These are phyloP conservation scores for Podila clonocystis DNA, from an alignment of 192 early-diverging fungal species.

Conservation along the genomic window DNA sequence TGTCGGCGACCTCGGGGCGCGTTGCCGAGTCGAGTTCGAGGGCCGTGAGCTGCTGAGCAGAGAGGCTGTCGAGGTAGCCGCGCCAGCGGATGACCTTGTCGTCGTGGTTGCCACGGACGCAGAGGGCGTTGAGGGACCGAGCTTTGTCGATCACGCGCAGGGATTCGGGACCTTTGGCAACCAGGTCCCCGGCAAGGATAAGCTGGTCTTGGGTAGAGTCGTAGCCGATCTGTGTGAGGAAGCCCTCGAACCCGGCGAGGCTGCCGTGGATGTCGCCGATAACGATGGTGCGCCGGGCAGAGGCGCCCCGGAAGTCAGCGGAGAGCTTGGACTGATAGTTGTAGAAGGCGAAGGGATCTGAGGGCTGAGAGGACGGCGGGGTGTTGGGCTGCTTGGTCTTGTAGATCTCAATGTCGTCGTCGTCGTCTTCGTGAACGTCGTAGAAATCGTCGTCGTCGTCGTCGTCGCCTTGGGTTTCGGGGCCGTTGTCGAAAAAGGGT, in stretches of 20 bases:
- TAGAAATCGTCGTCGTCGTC: neutral
- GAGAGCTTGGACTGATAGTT: slow-evolving; percentile 5
- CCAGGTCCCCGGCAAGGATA: slow-evolving; percentile 74
- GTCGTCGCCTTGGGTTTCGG: neutral
- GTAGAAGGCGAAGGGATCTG: slow-evolving; percentile 28
- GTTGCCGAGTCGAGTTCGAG: neutral
- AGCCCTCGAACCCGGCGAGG: slow-evolving; percentile 58
- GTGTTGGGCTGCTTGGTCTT: slow-evolving; percentile 21
- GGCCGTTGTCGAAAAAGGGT: neutral
- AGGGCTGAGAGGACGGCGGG: slow-evolving; percentile 17
- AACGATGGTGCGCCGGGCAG: slow-evolving; percentile 52
- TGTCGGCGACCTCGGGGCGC: neutral
- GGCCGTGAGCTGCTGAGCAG: neutral
- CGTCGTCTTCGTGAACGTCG: neutral
- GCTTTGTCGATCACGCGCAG: slow-evolving; percentile 65
- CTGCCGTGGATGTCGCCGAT: slow-evolving; percentile 80
- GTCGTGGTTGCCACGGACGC: slow-evolving; percentile 82
- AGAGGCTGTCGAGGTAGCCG: slow-evolving; percentile 55
- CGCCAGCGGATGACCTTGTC: slow-evolving; percentile 71
- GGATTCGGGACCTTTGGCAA: slow-evolving; percentile 71
- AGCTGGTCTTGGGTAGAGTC: slow-evolving; percentile 57
- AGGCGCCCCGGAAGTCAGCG: neutral
- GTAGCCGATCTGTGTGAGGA: slow-evolving; percentile 58
- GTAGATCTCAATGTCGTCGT: slow-evolving; percentile 5
- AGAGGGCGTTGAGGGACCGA: slow-evolving; percentile 55